Evolutionary conservation across 139 green algal genomes (phyloP), one percentile per base, ranked within the genome.

Genomic region (Coelastrella sp.): DNA sequence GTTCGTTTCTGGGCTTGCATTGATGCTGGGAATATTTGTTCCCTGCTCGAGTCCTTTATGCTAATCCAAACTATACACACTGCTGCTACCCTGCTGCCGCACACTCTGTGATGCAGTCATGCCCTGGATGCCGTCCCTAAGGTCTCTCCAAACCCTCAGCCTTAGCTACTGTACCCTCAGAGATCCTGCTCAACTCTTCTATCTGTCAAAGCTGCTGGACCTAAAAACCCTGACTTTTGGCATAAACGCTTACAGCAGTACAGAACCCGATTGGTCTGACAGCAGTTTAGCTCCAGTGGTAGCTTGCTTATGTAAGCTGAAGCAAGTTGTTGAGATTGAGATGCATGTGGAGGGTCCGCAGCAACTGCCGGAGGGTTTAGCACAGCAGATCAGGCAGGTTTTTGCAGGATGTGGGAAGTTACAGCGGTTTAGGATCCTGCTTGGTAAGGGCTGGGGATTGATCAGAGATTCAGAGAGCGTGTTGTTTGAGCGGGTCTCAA

Each of bases 401-500:
- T 69, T 82, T 71, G 51, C 21, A 2, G 35, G 9, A 8, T 82
- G 75, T 57, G 7, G 9, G 5, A 64, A 25, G 7, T 25, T 82
- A 53, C 51, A 53, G 53, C 34, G 35, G 51, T 64, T 82, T 41
- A 64, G n/a, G 35, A 27, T 82, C 21, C 2, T 41, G 51, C 37
- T 69, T 0, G 75, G 75, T 21, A 53, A 9, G 4, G 75, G 75
- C 5, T 82, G 75, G 75, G 75, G 75, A 7, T 37, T 69, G 30
- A 15, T 69, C 8, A 8, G 34, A 35, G 53, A 71, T 8, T 59
- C 35, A 19, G 75, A 82, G 75, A 30, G 34, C 4, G 53, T 82
- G 25, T 21, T 69, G 75, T 82, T 71, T 82, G 75, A 81, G 21
- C 73, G 32, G 19, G 71, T 79, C n/a, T 41, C 50, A 17, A 41